These are phyloP conservation scores for Penicillium sp. DNA, from an alignment of 2,329 filamentous ascomycete genomes.

Conservation along the genomic window DNA sequence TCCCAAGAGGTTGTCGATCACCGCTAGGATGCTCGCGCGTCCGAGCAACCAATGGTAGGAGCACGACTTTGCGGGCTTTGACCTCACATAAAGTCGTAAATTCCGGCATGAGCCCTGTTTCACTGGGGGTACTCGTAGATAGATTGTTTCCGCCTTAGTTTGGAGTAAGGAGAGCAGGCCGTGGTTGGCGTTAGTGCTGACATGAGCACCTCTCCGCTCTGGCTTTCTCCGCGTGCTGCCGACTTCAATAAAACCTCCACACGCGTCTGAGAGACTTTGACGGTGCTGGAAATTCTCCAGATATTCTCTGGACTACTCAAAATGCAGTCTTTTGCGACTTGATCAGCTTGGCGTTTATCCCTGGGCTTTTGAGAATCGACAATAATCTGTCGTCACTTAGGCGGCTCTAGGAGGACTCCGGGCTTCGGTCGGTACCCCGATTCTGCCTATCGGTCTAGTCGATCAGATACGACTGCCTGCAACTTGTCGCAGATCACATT, in stretches of 20 bases:
- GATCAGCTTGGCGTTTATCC: slow-evolving; percentile 13
- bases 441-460: not conserved
- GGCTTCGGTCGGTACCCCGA: slow-evolving; percentile 8
- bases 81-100: slow-evolving; percentile 4
- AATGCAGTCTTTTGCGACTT: slow-evolving; percentile 19
- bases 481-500: not conserved
- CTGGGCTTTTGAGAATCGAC: slow-evolving; percentile 8
- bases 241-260: slow-evolving; percentile 3
- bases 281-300: slow-evolving; percentile 3
- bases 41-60: slow-evolving; percentile 11
- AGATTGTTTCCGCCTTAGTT: not conserved
- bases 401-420: not conserved
- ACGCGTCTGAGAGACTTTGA: slow-evolving; percentile 9
- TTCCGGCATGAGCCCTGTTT: slow-evolving; percentile 1
- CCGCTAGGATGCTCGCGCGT: not conserved
- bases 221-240: slow-evolving; percentile 10
- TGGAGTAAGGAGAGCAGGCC: slow-evolving; percentile 12
- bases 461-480: not conserved
- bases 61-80: slow-evolving; percentile 10
- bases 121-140: not conserved
- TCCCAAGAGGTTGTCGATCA: slow-evolving; percentile 10
- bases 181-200: slow-evolving; percentile 15
- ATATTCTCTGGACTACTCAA: slow-evolving; percentile 1
- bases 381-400: slow-evolving; percentile 7
- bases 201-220: slow-evolving; percentile 23